Evolutionary conservation across 1,139 yeast genomes (phyloP).

Genomic region (Yamadazyma sp.): DNA sequence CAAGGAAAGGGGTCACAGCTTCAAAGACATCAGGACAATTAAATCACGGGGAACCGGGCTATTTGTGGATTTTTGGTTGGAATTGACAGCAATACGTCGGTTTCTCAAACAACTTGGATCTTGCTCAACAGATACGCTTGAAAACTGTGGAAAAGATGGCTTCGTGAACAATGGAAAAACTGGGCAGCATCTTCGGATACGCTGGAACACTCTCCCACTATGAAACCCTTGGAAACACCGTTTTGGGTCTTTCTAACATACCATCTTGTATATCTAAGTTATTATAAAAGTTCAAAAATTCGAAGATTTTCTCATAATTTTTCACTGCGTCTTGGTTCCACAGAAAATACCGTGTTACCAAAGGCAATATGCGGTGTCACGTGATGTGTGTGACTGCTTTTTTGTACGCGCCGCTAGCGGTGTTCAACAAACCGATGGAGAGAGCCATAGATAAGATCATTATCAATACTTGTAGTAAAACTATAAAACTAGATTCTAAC

Average conservation of each 20-base stretch:
- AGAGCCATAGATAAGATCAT: background rate
- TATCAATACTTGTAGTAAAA: slow-evolving; percentile 4
- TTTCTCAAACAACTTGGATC: too few relatives aligned
- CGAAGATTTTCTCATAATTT: slow-evolving; percentile 3
- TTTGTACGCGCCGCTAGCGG: too few relatives aligned
- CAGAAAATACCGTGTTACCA: background rate
- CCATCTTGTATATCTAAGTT: slow-evolving; percentile 9
- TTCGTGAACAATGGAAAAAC: background rate
- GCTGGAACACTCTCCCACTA: background rate
- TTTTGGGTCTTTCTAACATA: slow-evolving; percentile 6
- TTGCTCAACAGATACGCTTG: too few relatives aligned
- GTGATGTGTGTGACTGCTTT: slow-evolving; percentile 6
- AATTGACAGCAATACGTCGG: too few relatives aligned
- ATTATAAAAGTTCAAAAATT: background rate
- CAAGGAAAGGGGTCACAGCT: too few relatives aligned
- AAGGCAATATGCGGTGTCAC: slow-evolving; percentile 1
- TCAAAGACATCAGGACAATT: too few relatives aligned
- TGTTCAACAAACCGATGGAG: background rate
- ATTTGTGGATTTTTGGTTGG: too few relatives aligned
- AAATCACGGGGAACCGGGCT: too few relatives aligned
- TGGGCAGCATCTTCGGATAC: background rate
- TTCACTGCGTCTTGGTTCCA: slow-evolving; percentile 2
- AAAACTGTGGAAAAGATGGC: background rate
- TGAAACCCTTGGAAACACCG: too few relatives aligned
- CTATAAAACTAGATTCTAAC: slow-evolving; percentile 4